phyloP scores from a whole-genome alignment of 2,329 filamentous ascomycete species.

The Sclerotinia sclerotiorum region DNA sequence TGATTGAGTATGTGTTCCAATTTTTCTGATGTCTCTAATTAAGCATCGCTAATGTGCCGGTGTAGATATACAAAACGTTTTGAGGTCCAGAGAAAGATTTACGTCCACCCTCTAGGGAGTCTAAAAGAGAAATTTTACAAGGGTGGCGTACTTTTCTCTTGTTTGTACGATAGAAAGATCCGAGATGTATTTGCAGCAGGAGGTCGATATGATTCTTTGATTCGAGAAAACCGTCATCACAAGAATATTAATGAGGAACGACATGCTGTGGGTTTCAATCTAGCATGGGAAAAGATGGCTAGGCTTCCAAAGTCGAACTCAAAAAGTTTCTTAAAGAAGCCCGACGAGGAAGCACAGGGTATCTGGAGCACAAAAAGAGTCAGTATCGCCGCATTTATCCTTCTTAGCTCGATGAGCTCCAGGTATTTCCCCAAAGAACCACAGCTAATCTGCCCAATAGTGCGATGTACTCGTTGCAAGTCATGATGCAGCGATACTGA shows the following conservation, averaged over 20 bases:
- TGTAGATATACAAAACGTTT: slow-evolving; percentile 67
- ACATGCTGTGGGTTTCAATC: slow-evolving; percentile 88
- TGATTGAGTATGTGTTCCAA: slow-evolving; percentile 52
- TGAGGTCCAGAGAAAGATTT: slow-evolving; percentile 73
- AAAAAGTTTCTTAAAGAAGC: slow-evolving; percentile 67
- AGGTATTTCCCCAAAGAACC: neutral
- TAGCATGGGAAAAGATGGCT: slow-evolving; percentile 79
- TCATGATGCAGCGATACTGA: slow-evolving; percentile 75
- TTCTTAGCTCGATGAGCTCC: neutral
- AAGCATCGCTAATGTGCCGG: neutral
- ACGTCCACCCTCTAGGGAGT: slow-evolving; percentile 80
- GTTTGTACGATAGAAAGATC: slow-evolving; percentile 79
- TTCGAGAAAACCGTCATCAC: slow-evolving; percentile 77
- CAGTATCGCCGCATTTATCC: slow-evolving; percentile 45
- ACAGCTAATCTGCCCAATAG: slow-evolving; percentile 42
- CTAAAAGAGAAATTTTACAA: slow-evolving; percentile 90
- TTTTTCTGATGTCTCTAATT: neutral
- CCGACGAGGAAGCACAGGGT: slow-evolving; percentile 59
- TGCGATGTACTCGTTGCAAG: slow-evolving; percentile 90
- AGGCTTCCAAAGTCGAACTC: slow-evolving; percentile 48
- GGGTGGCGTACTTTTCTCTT: slow-evolving; percentile 85
- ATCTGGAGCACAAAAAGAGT: slow-evolving; percentile 64
- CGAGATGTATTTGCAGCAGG: slow-evolving; percentile 89
- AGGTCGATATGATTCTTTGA: slow-evolving; percentile 86
- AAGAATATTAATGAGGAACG: slow-evolving; percentile 62